Conservation (phyloP, 345 rosid species). For the Populus simonii region DNA sequence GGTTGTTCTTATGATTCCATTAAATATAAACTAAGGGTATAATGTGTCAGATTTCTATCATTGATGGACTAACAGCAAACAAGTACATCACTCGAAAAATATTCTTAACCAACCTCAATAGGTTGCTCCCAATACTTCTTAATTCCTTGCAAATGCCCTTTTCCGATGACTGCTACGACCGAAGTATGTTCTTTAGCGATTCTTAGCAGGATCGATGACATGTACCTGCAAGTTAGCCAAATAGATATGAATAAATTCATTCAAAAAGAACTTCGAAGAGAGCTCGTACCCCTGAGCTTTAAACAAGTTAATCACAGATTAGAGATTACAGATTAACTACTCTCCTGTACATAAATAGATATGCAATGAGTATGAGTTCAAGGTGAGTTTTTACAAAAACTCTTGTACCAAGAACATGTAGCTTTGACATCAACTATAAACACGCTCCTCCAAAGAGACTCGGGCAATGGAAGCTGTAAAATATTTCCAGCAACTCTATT, state of each 20-base stretch:
- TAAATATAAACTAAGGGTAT: neutral
- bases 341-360: neutral
- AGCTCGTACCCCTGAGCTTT: neutral
- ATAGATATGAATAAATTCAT: neutral
- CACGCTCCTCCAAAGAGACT: neutral
- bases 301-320: neutral
- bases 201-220: conserved; percentile 70
- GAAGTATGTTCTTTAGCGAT: conserved; percentile 68
- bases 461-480: neutral
- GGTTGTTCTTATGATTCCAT: neutral
- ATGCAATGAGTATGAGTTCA: neutral
- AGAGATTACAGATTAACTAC: neutral
- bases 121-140: conserved; percentile 85
- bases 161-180: conserved; percentile 92
- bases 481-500: neutral
- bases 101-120: conserved; percentile 44
- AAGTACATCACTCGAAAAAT: neutral
- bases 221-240: conserved; percentile 54
- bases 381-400: neutral
- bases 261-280: neutral
- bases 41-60: neutral
- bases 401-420: neutral
- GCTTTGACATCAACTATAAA: neutral
- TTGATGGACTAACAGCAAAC: neutral
- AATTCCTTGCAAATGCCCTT: conserved; percentile 89